These are phyloP conservation scores for Ogataea ramenticola DNA, from an alignment of 805 yeast genomes.

Conservation along the genomic window DNA sequence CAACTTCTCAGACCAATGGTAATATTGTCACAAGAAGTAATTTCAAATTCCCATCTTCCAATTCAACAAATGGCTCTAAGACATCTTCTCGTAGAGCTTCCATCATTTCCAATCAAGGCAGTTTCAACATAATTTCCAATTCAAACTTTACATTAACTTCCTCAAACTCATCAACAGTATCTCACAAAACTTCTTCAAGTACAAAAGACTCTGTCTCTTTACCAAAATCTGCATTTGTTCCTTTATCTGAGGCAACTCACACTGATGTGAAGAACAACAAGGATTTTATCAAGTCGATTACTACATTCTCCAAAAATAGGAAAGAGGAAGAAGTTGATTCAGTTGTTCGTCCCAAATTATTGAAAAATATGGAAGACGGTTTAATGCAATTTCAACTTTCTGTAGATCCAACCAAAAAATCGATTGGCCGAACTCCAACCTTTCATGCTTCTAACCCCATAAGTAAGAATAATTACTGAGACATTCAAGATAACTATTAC, in stretches of 20 bases:
- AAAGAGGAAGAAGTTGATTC: constrained; percentile 13
- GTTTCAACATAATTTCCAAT: not conserved
- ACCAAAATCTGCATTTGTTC: not conserved
- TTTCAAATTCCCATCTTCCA: not conserved
- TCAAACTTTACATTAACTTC: not conserved
- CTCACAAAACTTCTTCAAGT: too few species aligned
- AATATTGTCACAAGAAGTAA: not conserved
- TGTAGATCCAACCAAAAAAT: not conserved
- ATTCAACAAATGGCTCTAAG: not conserved
- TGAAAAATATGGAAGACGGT: constrained; percentile 23
- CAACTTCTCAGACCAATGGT: too few species aligned
- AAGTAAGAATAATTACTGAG: too few species aligned
- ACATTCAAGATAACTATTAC: too few species aligned
- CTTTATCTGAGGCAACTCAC: not conserved
- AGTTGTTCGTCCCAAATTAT: constrained; percentile 16
- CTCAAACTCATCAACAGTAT: not conserved
- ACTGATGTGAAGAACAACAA: constrained; percentile 11
- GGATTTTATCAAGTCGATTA: constrained; percentile 21
- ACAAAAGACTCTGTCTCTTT: too few species aligned
- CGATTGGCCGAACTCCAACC: too few species aligned
- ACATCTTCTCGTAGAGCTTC: not conserved
- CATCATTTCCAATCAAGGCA: not conserved
- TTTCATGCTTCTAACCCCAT: not conserved
- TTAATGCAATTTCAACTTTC: constrained; percentile 24
- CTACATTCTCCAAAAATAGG: constrained; percentile 25